Evolutionary conservation across 176 grass and related monocot genomes (phyloP).

Genomic region (Luzula sylvatica): DNA sequence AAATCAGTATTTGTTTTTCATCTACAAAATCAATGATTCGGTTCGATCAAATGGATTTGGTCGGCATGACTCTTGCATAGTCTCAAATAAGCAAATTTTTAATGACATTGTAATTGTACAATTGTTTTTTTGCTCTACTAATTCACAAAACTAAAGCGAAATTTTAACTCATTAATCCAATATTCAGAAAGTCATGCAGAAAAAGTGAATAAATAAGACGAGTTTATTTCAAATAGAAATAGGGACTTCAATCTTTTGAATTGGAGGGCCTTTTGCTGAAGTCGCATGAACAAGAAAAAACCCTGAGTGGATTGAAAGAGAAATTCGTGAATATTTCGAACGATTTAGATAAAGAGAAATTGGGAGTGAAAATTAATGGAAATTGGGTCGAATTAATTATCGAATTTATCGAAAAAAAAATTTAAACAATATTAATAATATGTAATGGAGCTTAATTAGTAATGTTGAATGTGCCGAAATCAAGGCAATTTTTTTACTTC

Average conservation of each 20-base stretch:
- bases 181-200: conserved; percentile 13
- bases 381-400: conserved; percentile 18
- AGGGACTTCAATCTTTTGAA: conserved; percentile 3
- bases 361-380: not conserved
- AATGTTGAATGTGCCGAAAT: conserved; percentile 25
- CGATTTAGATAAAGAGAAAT: conserved; percentile 19
- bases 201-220: conserved; percentile 19
- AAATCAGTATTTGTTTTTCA: too few relatives aligned
- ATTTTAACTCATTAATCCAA: conserved; percentile 13
- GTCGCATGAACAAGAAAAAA: conserved; percentile 10
- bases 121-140: too few relatives aligned
- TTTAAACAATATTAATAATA: conserved; percentile 10
- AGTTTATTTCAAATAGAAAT: conserved; percentile 19
- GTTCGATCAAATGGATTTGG: too few relatives aligned
- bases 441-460: conserved; percentile 22
- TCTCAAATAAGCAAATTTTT: too few relatives aligned
- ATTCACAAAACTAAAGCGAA: conserved; percentile 7
- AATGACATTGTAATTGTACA: too few relatives aligned
- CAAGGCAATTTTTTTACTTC: conserved; percentile 15
- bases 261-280: conserved; percentile 19
- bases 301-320: conserved; percentile 15
- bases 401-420: conserved; percentile 16
- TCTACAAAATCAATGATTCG: too few relatives aligned
- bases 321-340: conserved; percentile 7
- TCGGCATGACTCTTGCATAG: too few relatives aligned